Base-by-base conservation (phyloP, 305 asterid genomes). In the Fraxinus floribunda region DNA sequence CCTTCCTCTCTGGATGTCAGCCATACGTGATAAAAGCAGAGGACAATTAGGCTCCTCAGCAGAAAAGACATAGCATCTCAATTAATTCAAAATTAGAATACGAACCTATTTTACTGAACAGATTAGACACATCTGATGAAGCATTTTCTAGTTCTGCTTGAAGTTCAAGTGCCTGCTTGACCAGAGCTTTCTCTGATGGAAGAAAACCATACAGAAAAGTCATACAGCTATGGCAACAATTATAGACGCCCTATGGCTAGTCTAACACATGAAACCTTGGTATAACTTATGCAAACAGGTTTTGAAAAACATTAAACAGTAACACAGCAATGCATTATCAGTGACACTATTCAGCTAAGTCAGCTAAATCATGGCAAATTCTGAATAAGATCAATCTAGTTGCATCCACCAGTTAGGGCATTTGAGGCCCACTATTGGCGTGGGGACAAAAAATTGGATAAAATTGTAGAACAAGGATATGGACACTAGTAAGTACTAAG, bases 101-200 rank as follows among this genome's bases (percentile, higher is more conserved):
- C 94, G 44, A 36, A 94, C 99, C 99, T 85, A 97, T 97, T 95
- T 97, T 97, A 81, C 91, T 82, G 85, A 97, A 97, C 85, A 97
- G 89, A 88, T 88, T 92, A 71, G 95, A 87, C 88, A 97, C 95
- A 86, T 97, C 98, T 81, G 94, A 91, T 83, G 97, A 90, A 83
- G 98, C 94, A 81, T 89, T 91, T 89, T 95, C 99, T 78, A 97
- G 93, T 85, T 97, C 98, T 74, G 91, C 89, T 82, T 94, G 97
- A 85, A 97, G 97, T 81, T 93, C 97, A 81, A 91, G 92, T 52
- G 99, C 99, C 78, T 91, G 90, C 84, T 94, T 94, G 60, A 95
- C 90, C 57, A 97, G 97, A 87, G 98, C 89, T 91, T 93, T 97
- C 89, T 97, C 99, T 97, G 96, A 83, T 81, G 78, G 84, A 84